Percentiles rank a stretch among this genome's conserved stretches.
These are phyloP conservation scores for Talaromyces stipitatus DNA, from an alignment of 495 filamentous ascomycete species.

Conservation along the genomic window DNA sequence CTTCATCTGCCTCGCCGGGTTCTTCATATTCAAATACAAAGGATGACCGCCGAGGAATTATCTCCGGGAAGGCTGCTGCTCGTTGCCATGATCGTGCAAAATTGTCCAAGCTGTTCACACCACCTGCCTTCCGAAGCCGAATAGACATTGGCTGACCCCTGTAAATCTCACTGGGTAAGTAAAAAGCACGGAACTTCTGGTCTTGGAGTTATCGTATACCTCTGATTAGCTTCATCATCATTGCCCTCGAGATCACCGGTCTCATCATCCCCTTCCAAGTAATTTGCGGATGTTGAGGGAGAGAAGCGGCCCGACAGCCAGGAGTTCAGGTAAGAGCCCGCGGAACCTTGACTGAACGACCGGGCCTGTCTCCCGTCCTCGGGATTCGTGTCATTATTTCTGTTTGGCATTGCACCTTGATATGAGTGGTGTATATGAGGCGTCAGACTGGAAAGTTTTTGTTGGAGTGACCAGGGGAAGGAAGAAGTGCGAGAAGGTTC, in stretches of 20 bases:
- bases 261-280: conserved; percentile 8
- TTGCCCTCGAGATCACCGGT: conserved; percentile 6
- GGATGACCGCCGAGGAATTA: conserved; percentile 65
- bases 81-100: conserved; percentile 93
- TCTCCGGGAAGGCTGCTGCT: conserved; percentile 81
- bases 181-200: neutral
- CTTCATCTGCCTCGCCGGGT: neutral
- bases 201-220: neutral
- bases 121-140: conserved; percentile 72
- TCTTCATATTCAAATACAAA: conserved; percentile 51
- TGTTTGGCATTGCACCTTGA: neutral
- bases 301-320: conserved; percentile 26
- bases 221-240: neutral
- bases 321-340: conserved; percentile 23
- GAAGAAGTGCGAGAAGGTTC: neutral
- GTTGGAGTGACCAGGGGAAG: neutral
- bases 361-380: conserved; percentile 17
- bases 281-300: conserved; percentile 11
- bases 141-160: conserved; percentile 62
- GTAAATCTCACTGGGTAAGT: neutral
- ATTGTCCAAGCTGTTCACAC: conserved; percentile 88
- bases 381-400: neutral
- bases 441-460: neutral
- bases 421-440: neutral
- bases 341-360: conserved; percentile 23